These are phyloP conservation scores for Annulohypoxylon bovei DNA, from an alignment of 495 filamentous ascomycete species.

Conservation along the genomic window DNA sequence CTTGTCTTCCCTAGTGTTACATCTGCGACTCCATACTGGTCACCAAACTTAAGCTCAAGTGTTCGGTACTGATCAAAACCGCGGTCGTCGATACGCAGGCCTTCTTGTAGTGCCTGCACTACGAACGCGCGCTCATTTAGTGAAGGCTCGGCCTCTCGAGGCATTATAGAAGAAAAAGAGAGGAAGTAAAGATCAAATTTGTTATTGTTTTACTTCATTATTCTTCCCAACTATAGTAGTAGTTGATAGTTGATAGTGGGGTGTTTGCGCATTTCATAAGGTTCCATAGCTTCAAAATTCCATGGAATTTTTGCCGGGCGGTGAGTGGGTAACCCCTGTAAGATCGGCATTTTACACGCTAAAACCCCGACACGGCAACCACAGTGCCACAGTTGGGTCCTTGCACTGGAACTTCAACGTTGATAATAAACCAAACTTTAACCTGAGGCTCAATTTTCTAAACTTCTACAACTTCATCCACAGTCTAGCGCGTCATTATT, in stretches of 20 bases:
- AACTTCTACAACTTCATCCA: conserved; percentile 7
- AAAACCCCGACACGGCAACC: conserved; percentile 24
- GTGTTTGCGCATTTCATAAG: conserved; percentile 22
- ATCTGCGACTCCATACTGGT: conserved; percentile 91
- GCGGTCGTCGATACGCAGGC: conserved; percentile 84
- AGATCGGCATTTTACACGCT: conserved; percentile 26
- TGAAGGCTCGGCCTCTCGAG: conserved; percentile 87
- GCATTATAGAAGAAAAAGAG: conserved; percentile 65
- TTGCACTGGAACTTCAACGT: conserved; percentile 17
- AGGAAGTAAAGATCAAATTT: conserved; percentile 13
- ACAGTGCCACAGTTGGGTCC: background rate
- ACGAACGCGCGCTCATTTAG: conserved; percentile 81
- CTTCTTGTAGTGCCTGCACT: conserved; percentile 76
- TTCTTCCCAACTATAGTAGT: conserved; percentile 15
- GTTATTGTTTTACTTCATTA: conserved; percentile 31
- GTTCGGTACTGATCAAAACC: conserved; percentile 78
- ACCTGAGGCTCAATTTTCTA: too few species aligned
- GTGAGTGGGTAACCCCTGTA: conserved; percentile 39
- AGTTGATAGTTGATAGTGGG: conserved; percentile 35
- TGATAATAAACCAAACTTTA: conserved; percentile 14
- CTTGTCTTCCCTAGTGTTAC: conserved; percentile 90
- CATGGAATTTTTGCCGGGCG: conserved; percentile 47
- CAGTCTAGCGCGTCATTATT: background rate
- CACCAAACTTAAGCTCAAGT: conserved; percentile 81
- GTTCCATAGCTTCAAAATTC: conserved; percentile 27